Percentiles rank a stretch among this genome's conserved stretches.
phyloP scores from a whole-genome alignment of 352 stramenopile species.

The Phytophthora pluvialis region DNA sequence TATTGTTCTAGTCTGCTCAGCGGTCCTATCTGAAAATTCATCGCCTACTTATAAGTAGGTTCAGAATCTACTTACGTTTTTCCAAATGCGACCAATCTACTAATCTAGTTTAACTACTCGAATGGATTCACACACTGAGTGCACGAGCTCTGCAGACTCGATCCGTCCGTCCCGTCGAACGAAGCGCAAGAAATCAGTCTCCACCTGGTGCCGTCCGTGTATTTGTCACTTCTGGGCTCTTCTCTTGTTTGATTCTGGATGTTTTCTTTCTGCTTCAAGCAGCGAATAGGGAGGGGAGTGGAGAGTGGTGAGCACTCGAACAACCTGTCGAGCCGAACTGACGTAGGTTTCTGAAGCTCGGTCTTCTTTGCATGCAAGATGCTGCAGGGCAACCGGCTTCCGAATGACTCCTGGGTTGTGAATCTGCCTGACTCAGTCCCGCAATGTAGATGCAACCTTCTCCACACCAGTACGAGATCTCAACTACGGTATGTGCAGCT shows the following conservation, averaged over 20 bases:
- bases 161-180: neutral
- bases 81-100: too few relatives aligned
- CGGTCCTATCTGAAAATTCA: too few relatives aligned
- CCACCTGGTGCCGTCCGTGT: neutral
- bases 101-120: too few relatives aligned
- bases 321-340: neutral
- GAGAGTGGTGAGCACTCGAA: neutral
- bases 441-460: neutral
- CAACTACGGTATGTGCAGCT: too few relatives aligned
- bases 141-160: neutral
- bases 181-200: neutral
- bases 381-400: constrained; percentile 2
- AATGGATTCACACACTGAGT: neutral
- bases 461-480: too few relatives aligned
- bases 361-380: neutral
- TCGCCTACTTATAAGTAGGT: too few relatives aligned
- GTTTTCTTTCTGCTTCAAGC: constrained; percentile 11
- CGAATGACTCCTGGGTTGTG: neutral
- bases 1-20: too few relatives aligned
- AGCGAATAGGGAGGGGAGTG: neutral
- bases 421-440: neutral
- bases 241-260: neutral
- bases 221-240: neutral
- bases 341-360: neutral
- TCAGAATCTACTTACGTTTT: too few relatives aligned